Base-by-base conservation (phyloP, 371 early-diverging fungal species). In the Mucor saturninus region DNA sequence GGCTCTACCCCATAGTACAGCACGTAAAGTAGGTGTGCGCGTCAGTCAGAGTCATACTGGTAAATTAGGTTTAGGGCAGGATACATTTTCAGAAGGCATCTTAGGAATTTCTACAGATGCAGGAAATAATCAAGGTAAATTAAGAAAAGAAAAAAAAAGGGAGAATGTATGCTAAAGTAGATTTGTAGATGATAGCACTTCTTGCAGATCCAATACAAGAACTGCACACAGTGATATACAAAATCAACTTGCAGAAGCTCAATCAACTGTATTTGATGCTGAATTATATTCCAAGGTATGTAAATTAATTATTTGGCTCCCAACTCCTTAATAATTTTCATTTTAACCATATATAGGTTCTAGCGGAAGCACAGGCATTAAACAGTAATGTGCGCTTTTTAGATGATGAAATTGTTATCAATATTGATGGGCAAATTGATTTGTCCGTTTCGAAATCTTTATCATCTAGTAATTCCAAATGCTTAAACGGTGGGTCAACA, bases 341-440 rank as follows among this genome's bases (percentile, higher is more conserved):
- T 10, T 31, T 35, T 50, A 1, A 26, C 26, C 50, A 13, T 29
- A 38, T 29, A 26, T 68, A 86, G 86, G 63, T 86, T 7, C 62
- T 84, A 5, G 79, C 78, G 11, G 87, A 87, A 61, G 85, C 84
- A 6, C 83, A 85, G 35, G 68, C 74, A 32, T 68, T 84, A 54
- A 71, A 68, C 32, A 76, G 74, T 45, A 78, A 76, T 37, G 79
- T 83, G 0, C 77, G 75, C 2, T 81, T 85, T 54, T 79, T 74
- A 4, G 83, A 84, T 38, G 83, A 85, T 42, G 77, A 82, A 53
- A 73, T 85, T 3, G 79, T 79, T 28, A 64, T 87, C 11, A 76
- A 76, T 7, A 74, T 87, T 30, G 85, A 83, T 53, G 87, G 84
- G 4, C 83, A 84, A 30, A 62, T 84, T 45, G 84, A 87, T 61